Base-by-base conservation (phyloP, 2,329 filamentous ascomycete species). In the Stemphylium lycopersici region DNA sequence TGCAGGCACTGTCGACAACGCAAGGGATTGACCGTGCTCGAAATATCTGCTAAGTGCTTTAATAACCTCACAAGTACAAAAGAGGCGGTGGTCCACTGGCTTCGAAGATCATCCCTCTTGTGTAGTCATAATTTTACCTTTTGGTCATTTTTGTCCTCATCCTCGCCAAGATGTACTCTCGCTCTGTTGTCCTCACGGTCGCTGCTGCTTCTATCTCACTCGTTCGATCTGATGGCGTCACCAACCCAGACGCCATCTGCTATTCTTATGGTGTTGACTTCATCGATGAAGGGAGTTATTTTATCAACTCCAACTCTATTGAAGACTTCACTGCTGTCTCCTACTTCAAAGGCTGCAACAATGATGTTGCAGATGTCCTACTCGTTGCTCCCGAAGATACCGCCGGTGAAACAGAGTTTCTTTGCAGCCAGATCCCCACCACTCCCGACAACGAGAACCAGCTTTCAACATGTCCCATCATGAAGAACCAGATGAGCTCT, bases 321-420 rank as follows among this genome's bases (percentile, higher is more conserved):
- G 76, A 78, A 2, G 61, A 62, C 4, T 81, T 80, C 58, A 78
- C 76, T 15, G 75, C 75, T 18, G 75, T 79, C 4, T 76, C 76
- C 3, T 73, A 78, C 38, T 81, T 80, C 54, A 62, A 73, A 44
- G 77, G 77, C 29, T 81, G 79, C 61, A 71, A 77, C 33, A 62
- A 68, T 32, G 77, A 76, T 46, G 58, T 70, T 38, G 72, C 77
- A 15, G 71, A 79, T 49, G 76, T 79, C 22, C 62, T 80, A 24
- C 67, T 81, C 12, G 72, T 80, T 10, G 74, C 52, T 3, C 52
- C 52, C n/a, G 52, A 55, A 5, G 41, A 50, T 3, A n/a, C 77
- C 20, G 76, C 77, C 0, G 68, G 69, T 12, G 72, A 74, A 7
- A 68, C 75, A 20, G 77, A 80, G 48, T 71, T 67, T 37, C 65